A percentile compares a stretch with the other conserved stretches of the same genome.
Evolutionary conservation across 257 asterid species (phyloP).

Genomic region (Solanum infundibuliforme): DNA sequence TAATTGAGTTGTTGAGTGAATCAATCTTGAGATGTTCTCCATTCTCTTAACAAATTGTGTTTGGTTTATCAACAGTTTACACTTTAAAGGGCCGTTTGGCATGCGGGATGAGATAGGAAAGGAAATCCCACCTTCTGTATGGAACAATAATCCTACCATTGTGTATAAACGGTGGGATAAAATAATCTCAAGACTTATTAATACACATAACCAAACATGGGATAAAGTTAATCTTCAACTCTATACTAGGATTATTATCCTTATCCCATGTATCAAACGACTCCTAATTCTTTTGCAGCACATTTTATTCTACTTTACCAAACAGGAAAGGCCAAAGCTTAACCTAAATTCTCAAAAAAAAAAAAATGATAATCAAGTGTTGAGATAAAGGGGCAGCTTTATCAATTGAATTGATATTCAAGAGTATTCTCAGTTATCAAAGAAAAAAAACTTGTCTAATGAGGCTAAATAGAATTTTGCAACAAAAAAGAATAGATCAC

Average conservation of each 20-base stretch:
- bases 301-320: not conserved
- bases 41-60: not conserved
- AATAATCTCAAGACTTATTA: not conserved
- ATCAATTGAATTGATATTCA: not conserved
- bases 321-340: not conserved
- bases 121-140: not conserved
- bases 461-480: not conserved
- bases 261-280: not conserved
- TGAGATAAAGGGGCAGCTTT: not conserved
- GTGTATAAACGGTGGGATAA: not conserved
- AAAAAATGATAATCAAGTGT: not conserved
- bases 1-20: not conserved
- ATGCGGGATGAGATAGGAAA: not conserved
- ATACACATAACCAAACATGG: not conserved
- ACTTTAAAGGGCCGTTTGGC: not conserved
- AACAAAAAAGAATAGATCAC: not conserved
- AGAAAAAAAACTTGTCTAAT: not conserved
- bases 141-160: not conserved
- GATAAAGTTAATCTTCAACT: not conserved
- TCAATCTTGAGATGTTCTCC: not conserved
- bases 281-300: not conserved
- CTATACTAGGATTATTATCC: not conserved
- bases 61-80: not conserved
- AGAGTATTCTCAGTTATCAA: not conserved
- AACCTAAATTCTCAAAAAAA: not conserved